These are phyloP conservation scores for Russula lepida DNA, from an alignment of 768 basidiomycete genomes.

Conservation along the genomic window DNA sequence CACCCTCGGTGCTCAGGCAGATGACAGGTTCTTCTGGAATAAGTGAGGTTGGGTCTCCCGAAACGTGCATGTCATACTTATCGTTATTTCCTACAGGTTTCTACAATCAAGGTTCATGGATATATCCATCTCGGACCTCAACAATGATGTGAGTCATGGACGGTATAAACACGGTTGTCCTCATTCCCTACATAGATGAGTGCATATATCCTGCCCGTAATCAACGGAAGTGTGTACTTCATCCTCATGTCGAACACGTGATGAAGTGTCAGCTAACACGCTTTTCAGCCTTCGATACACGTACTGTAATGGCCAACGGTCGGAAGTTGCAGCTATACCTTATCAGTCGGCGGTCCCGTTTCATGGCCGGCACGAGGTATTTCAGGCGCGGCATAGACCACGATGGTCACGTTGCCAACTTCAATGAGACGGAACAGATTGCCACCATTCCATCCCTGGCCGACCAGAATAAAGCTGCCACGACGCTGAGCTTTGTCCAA, in stretches of 20 bases:
- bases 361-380: slow-evolving; percentile 94
- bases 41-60: slow-evolving; percentile 36
- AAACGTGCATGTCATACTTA: slow-evolving; percentile 4
- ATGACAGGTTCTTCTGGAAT: slow-evolving; percentile 99
- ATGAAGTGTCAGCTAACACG: neutral
- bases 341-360: slow-evolving; percentile 88
- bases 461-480: slow-evolving; percentile 41
- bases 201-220: slow-evolving; percentile 81
- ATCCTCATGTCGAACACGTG: slow-evolving; percentile 1
- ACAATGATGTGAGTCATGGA: slow-evolving; percentile 52
- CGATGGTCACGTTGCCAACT: slow-evolving; percentile 89
- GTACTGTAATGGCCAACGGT: slow-evolving; percentile 64
- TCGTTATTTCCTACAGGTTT: slow-evolving; percentile 29
- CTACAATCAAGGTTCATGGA: slow-evolving; percentile 58
- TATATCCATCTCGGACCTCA: slow-evolving; percentile 38
- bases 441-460: slow-evolving; percentile 61
- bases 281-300: slow-evolving; percentile 73
- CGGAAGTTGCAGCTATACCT: slow-evolving; percentile 76
- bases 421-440: slow-evolving; percentile 97
- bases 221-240: slow-evolving; percentile 80
- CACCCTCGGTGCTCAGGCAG: slow-evolving; percentile 43
- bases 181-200: slow-evolving; percentile 49
- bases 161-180: neutral
- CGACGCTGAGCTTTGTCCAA: slow-evolving; percentile 82
- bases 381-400: slow-evolving; percentile 90